Evolutionary conservation across 1,139 yeast species (phyloP).

Genomic region (Yamadazyma buinensis): DNA sequence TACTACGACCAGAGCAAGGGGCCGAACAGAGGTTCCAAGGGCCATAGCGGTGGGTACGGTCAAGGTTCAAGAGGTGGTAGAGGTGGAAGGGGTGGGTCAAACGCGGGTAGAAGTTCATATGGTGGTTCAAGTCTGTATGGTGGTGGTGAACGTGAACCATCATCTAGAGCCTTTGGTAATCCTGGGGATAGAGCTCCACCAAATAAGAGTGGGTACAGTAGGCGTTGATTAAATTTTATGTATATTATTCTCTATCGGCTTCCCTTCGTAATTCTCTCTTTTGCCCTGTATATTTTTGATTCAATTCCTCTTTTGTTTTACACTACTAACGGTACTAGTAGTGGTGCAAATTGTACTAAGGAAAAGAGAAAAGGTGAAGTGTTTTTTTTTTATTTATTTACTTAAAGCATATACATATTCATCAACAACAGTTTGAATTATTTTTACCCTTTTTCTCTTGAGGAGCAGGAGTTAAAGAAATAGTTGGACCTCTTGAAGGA

Average conservation of each 20-base stretch:
- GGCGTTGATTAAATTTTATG: not conserved
- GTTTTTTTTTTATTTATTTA: too few relatives aligned
- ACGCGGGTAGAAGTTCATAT: not conserved
- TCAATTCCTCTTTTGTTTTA: too few relatives aligned
- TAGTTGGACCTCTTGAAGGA: conserved; percentile 80
- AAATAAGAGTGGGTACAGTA: too few relatives aligned
- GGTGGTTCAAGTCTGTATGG: not conserved
- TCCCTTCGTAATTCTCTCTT: too few relatives aligned
- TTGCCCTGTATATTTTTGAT: too few relatives aligned
- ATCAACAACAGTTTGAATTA: conserved; percentile 65
- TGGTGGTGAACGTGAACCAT: conserved; percentile 1
- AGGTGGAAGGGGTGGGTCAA: not conserved
- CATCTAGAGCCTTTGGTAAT: conserved; percentile 1
- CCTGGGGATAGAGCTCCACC: conserved; percentile 1
- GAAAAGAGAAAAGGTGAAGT: too few relatives aligned
- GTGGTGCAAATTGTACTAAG: too few relatives aligned
- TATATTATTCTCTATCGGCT: not conserved
- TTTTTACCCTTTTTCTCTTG: conserved; percentile 65
- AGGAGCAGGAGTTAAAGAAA: conserved; percentile 90
- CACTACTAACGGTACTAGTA: too few relatives aligned
- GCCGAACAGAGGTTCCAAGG: conserved; percentile 16
- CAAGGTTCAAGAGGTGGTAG: too few relatives aligned
- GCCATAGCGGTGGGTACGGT: not conserved
- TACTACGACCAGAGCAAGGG: too few relatives aligned
- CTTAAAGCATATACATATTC: too few relatives aligned